A percentile compares a stretch with the other conserved stretches of the same genome.
Evolutionary conservation across 306 rosid species (phyloP).

Genomic region (Quercus parvula): DNA sequence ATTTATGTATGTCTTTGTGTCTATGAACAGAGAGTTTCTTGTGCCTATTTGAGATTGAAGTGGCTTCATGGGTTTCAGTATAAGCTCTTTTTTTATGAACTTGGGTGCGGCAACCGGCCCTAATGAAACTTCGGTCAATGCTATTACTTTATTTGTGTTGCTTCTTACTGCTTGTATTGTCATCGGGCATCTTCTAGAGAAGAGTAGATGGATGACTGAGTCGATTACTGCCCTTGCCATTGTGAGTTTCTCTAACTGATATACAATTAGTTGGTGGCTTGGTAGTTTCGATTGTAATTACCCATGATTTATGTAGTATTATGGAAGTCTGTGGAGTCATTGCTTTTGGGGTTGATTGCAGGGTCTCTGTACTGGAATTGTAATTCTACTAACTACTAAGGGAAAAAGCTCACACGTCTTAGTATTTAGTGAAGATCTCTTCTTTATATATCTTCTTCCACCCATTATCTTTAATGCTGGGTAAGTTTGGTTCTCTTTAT

Average conservation of each 20-base stretch:
- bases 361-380: constrained; percentile 55
- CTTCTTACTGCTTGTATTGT: constrained; percentile 54
- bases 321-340: constrained; percentile 1
- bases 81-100: constrained; percentile 17
- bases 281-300: background rate
- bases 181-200: constrained; percentile 59
- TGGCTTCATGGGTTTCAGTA: constrained; percentile 22
- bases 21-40: background rate
- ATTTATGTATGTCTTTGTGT: background rate
- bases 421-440: constrained; percentile 47
- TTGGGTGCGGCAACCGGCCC: constrained; percentile 9
- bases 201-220: constrained; percentile 54
- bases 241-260: constrained; percentile 42
- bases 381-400: constrained; percentile 41
- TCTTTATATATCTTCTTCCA: constrained; percentile 71
- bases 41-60: constrained; percentile 1
- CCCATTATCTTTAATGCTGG: constrained; percentile 81
- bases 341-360: constrained; percentile 23
- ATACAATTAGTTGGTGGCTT: background rate
- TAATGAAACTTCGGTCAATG: constrained; percentile 24
- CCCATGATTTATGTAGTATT: background rate
- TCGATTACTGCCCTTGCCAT: constrained; percentile 52
- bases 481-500: constrained; percentile 32
- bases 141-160: constrained; percentile 49
- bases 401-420: constrained; percentile 53